Base-by-base conservation (phyloP, 2,329 filamentous ascomycete genomes). In the Byssoonygena ceratinophila region DNA sequence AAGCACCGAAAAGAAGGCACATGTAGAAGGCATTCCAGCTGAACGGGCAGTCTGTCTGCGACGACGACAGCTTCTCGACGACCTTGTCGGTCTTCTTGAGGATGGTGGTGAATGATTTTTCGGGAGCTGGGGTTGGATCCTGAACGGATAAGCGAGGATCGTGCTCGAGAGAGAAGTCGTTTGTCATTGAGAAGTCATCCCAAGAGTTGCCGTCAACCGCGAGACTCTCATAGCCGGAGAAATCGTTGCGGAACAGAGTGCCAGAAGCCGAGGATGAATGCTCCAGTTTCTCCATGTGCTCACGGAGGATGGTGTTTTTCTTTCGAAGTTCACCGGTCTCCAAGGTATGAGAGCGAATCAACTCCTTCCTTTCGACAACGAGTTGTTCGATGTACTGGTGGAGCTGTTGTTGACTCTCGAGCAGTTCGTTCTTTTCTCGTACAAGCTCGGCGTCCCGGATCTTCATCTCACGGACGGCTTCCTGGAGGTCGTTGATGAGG, bases 1-100 rank as follows among this genome's bases (percentile, higher is more conserved):
- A 95, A 50, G 92, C 92, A 65, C 92, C 92, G 59, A 95, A 90
- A 51, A 98, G 84, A 65, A 98, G 85, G 60, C 96, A 85, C 88
- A 96, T 94, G 84, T 68, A 97, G 77, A 62, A 97, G 73, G 63
- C 87, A 81, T 74, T 73, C 71, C 71, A 74, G 64, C 71, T 74
- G 63, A 74, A 73, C 48, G 88, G 87, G 62, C 90, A 86, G 60
- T 87, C 83, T 56, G 73, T 54, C 77, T 76, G 51, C 74, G 68
- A 37, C 74, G 68, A 37, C 65, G 59, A 40, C 64, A 48, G 58
- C 57, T 68, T 71, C 44, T 68, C 66, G 41, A 59, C 49, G 43
- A 56, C 54, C 55, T 60, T 64, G 44, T 67, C 67, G 31, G 74
- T 71, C 55, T 68, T 68, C 18, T 70, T 64, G 52, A 75, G 63